Evolutionary conservation across 2,329 filamentous ascomycete species (phyloP).

Genomic region (Alternaria alternata): DNA sequence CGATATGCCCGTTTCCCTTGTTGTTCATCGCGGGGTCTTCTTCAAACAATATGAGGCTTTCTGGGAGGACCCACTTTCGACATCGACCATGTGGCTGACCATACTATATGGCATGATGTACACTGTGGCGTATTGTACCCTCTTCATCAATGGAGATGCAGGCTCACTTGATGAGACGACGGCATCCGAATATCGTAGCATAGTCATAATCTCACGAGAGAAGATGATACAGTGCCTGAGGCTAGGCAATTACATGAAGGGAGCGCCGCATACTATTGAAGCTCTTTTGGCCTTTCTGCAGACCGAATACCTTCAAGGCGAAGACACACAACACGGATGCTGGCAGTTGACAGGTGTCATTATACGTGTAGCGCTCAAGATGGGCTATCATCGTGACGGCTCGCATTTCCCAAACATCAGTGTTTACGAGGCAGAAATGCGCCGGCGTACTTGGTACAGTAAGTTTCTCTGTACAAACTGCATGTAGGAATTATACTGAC

Average conservation of each 20-base stretch:
- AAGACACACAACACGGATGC: neutral
- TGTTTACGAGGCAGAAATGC: conserved; percentile 1
- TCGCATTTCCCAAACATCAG: neutral
- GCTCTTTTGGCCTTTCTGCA: neutral
- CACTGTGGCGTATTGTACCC: neutral
- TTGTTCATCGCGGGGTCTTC: neutral
- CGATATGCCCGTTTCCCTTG: neutral
- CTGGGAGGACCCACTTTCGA: neutral
- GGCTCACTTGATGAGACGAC: neutral
- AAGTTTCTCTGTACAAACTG: no score
- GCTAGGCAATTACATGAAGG: neutral
- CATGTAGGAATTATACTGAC: no score
- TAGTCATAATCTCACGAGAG: conserved; percentile 1
- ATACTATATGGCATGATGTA: conserved; percentile 1
- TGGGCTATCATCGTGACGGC: neutral
- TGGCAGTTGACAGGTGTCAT: neutral
- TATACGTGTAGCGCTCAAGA: conserved; percentile 1
- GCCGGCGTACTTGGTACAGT: neutral
- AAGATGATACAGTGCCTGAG: conserved; percentile 1
- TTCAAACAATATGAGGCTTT: conserved; percentile 1
- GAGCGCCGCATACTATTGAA: neutral
- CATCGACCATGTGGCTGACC: neutral
- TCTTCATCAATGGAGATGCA: neutral
- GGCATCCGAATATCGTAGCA: neutral
- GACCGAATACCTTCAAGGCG: neutral